Evolutionary conservation across 805 yeast genomes (phyloP).

Genomic region (Yamadazyma laniorum): DNA sequence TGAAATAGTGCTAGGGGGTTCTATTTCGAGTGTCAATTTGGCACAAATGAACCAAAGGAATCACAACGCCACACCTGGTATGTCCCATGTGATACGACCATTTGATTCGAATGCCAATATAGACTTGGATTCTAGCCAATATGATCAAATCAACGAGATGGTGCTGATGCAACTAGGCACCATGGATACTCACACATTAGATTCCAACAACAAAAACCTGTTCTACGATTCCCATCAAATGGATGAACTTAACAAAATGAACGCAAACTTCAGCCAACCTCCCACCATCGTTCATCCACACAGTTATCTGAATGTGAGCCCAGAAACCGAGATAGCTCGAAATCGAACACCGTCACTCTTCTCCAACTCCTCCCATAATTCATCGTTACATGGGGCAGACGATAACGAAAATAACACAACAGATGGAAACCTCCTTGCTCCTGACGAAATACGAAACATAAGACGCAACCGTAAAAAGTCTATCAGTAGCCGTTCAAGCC

Average conservation of each 20-base stretch:
- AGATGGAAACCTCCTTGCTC: slow-evolving; percentile 17
- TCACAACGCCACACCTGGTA: not conserved
- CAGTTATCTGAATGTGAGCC: slow-evolving; percentile 10
- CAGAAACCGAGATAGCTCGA: slow-evolving; percentile 28
- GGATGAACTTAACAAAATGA: slow-evolving; percentile 14
- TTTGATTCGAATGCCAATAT: slow-evolving; percentile 1
- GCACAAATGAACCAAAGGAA: slow-evolving; percentile 9
- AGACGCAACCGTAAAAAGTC: slow-evolving; percentile 27
- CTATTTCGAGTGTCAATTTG: slow-evolving; percentile 36
- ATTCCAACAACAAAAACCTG: not conserved
- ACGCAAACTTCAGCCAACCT: slow-evolving; percentile 10
- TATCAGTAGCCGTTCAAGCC: slow-evolving; percentile 19
- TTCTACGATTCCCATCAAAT: slow-evolving; percentile 15
- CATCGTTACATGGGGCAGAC: slow-evolving; percentile 6
- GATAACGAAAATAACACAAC: slow-evolving; percentile 8
- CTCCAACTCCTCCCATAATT: slow-evolving; percentile 42
- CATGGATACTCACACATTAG: not conserved
- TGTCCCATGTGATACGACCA: not conserved
- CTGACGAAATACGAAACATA: slow-evolving; percentile 42
- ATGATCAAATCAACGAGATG: slow-evolving; percentile 6
- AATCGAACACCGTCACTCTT: slow-evolving; percentile 56
- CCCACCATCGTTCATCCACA: slow-evolving; percentile 13
- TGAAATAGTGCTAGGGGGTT: slow-evolving; percentile 40
- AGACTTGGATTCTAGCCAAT: slow-evolving; percentile 7
- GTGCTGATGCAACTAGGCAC: slow-evolving; percentile 8